Evolutionary conservation across 2,329 filamentous ascomycete species (phyloP), one percentile per base, ranked within the genome.

Genomic region (Ambrosiella beaveri): DNA sequence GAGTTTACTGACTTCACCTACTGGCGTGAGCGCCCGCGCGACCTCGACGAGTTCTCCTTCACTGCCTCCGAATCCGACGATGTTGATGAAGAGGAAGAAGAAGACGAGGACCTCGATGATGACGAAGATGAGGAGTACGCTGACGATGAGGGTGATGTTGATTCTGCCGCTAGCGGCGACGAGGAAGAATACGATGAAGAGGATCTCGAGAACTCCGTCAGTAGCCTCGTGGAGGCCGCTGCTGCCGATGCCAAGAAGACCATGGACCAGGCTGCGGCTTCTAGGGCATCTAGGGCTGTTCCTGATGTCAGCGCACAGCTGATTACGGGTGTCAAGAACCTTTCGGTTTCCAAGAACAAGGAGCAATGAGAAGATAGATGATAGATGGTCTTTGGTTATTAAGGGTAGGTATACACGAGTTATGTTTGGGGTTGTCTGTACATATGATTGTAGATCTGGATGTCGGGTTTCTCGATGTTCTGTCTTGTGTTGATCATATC

Each of bases 1-100:
- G 86, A 95, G 59, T 98, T 87, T 66, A 98, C 93, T 0, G 93
- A 98, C 68, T 98, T 98, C 71, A 91, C 83, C 59, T 98, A 95
- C 71, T 98, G 93, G 93, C 79, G 94, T 62, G 86, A 95, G 62
- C 77, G 78, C 53, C 88, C 89, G 1, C 76, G 91, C 13, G 88
- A 95, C 55, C 71, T 96, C 35, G 86, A 89, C 47, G 87, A 95
- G 57, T 97, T 97, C 64, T 89, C 86, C 0, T 86, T 85, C 56
- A 94, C 86, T 50, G 90, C 93, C 61, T 82, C 76, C 38, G 62
- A 62, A 19, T 61, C 40, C 12, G 78, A 77, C 1, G 77, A 75
- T 6, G 74, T 76, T 0, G 75, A 78, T 7, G 79, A 81, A 17
- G 77, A 79, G 39, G 75, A 75, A 38, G 71, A 70, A 11, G 68